A percentile compares a stretch with the other conserved stretches of the same genome.
These are phyloP conservation scores for Xerocomus brunneocitrinus DNA, from an alignment of 768 basidiomycete species.

Conservation along the genomic window DNA sequence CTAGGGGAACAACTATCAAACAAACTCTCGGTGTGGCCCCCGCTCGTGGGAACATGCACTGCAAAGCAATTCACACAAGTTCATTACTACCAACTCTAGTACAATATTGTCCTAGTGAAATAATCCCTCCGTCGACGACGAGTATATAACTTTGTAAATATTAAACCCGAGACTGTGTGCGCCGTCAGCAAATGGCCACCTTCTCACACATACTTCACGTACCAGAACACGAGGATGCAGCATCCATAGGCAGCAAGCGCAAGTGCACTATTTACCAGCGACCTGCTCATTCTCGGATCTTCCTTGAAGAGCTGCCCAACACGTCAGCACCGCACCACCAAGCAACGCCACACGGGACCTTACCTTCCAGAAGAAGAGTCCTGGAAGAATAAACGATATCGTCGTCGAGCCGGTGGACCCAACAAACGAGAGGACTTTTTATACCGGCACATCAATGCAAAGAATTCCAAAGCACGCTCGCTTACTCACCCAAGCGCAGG, in stretches of 20 bases:
- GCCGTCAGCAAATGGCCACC: slow-evolving; percentile 5
- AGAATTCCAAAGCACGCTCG: neutral
- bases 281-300: slow-evolving; percentile 49
- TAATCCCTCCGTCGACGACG: slow-evolving; percentile 11
- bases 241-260: slow-evolving; percentile 71
- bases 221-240: slow-evolving; percentile 87
- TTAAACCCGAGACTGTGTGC: slow-evolving; percentile 67
- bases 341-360: slow-evolving; percentile 14
- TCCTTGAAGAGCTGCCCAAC: slow-evolving; percentile 58
- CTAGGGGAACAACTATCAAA: slow-evolving; percentile 24
- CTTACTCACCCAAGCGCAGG: slow-evolving; percentile 62
- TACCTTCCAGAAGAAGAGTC: slow-evolving; percentile 91
- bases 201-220: slow-evolving; percentile 28
- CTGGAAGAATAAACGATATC: slow-evolving; percentile 94
- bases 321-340: slow-evolving; percentile 3
- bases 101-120: neutral
- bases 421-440: slow-evolving; percentile 88
- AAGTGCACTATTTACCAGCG: slow-evolving; percentile 58
- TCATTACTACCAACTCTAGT: too few relatives aligned
- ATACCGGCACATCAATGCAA: slow-evolving; percentile 12
- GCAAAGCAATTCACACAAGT: too few relatives aligned
- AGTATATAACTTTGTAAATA: slow-evolving; percentile 58
- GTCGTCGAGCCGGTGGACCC: slow-evolving; percentile 96
- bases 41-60: slow-evolving; percentile 24
- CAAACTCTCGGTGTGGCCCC: neutral